These are phyloP conservation scores for Sporisorium reilianum DNA, from an alignment of 1,284 basidiomycete genomes.

Conservation along the genomic window DNA sequence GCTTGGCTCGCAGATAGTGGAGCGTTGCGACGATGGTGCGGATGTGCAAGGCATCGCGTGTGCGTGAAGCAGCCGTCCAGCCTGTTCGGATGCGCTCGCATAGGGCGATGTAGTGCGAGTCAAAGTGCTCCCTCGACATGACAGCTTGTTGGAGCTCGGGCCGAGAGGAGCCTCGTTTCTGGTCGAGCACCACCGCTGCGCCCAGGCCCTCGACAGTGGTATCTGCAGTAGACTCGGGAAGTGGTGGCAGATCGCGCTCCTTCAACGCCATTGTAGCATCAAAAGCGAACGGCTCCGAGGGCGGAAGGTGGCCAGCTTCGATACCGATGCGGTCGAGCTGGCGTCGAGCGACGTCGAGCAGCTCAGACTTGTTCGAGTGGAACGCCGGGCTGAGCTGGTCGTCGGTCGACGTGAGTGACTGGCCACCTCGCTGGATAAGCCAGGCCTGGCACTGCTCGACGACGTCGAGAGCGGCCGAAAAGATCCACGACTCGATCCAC, in stretches of 20 bases:
- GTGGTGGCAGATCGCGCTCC: constrained; percentile 44
- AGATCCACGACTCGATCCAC: constrained; percentile 93
- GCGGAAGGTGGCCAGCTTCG: constrained; percentile 78
- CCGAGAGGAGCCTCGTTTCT: constrained; percentile 68
- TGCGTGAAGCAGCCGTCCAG: constrained; percentile 81
- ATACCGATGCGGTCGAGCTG: constrained; percentile 87
- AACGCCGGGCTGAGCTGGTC: constrained; percentile 55
- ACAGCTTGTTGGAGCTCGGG: constrained; percentile 77
- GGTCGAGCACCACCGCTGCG: constrained; percentile 7
- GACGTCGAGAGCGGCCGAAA: constrained; percentile 87
- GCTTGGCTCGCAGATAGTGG: constrained; percentile 72
- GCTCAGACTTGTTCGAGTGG: constrained; percentile 77
- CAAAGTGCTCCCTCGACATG: constrained; percentile 69
- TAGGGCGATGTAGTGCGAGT: constrained; percentile 67
- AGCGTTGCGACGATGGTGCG: constrained; percentile 86
- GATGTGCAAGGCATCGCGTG: constrained; percentile 84
- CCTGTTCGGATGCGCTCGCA: constrained; percentile 85
- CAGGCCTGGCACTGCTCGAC: constrained; percentile 86
- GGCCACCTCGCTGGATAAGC: constrained; percentile 70
- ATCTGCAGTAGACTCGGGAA: constrained; percentile 10
- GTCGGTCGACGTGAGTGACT: constrained; percentile 14
- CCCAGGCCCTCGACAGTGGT: constrained; percentile 6
- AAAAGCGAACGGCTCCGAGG: constrained; percentile 74
- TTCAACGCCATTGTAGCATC: neutral
- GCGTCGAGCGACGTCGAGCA: constrained; percentile 80